Percentiles rank a stretch among this genome's conserved stretches.
phyloP scores from a whole-genome alignment of 2,329 filamentous ascomycete genomes.

The Sphaerulina vaccinii region DNA sequence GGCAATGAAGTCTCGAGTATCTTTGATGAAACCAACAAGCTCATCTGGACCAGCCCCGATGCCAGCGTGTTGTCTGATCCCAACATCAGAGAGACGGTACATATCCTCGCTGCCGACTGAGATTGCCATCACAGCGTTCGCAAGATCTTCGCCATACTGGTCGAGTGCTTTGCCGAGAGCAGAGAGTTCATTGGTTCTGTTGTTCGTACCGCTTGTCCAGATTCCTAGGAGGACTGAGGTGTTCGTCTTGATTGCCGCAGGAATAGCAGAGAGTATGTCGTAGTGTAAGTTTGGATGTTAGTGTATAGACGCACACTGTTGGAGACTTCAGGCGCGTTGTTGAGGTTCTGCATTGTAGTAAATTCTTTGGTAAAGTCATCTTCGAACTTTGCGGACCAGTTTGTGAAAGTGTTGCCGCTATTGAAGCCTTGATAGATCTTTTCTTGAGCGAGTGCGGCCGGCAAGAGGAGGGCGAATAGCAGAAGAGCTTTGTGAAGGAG shows the following conservation, averaged over 20 bases:
- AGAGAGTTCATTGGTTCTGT: slow-evolving; percentile 69
- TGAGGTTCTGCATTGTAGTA: slow-evolving; percentile 60
- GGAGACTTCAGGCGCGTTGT: slow-evolving; percentile 61
- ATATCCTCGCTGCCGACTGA: slow-evolving; percentile 82
- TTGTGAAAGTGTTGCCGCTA: slow-evolving; percentile 17
- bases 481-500: too few relatives aligned
- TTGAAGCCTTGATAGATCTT: slow-evolving; percentile 17
- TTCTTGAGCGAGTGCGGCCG: too few relatives aligned
- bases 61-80: slow-evolving; percentile 58
- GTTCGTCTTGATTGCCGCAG: slow-evolving; percentile 76
- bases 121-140: slow-evolving; percentile 65
- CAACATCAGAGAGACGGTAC: slow-evolving; percentile 67
- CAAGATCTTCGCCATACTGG: slow-evolving; percentile 66
- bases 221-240: slow-evolving; percentile 77
- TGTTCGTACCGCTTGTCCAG: slow-evolving; percentile 58
- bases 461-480: too few relatives aligned
- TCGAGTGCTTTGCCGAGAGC: slow-evolving; percentile 69
- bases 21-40: slow-evolving; percentile 67
- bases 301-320: slow-evolving; percentile 71
- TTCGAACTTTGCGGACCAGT: slow-evolving; percentile 10
- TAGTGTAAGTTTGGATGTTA: slow-evolving; percentile 46
- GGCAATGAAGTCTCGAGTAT: slow-evolving; percentile 63
- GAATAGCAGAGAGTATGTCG: slow-evolving; percentile 68
- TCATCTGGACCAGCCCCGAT: slow-evolving; percentile 61
- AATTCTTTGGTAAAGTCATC: slow-evolving; percentile 66